phyloP scores from a whole-genome alignment of 2,329 filamentous ascomycete genomes.

The Xylaria hypoxylon region DNA sequence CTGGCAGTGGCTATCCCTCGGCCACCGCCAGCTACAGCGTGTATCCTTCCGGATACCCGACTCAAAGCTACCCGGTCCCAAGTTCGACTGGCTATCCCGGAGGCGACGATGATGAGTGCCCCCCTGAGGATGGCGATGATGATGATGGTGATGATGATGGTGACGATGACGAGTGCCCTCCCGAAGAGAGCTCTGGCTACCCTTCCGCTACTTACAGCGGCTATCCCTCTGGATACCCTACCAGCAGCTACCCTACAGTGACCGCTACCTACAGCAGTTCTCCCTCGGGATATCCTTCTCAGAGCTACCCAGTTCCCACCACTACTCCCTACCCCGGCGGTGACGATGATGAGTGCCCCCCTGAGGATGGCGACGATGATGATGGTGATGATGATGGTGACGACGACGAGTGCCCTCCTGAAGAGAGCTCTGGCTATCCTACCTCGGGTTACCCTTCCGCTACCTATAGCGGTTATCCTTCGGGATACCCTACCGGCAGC shows the following conservation, averaged over 20 bases:
- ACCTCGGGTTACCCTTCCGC: not conserved
- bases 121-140: conserved; percentile 11
- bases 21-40: conserved; percentile 34
- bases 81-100: conserved; percentile 34
- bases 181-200: conserved; percentile 4
- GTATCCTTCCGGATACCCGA: conserved; percentile 33
- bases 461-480: conserved; percentile 22
- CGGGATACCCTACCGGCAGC: conserved; percentile 10
- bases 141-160: conserved; percentile 28
- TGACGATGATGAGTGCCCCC: conserved; percentile 34
- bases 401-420: conserved; percentile 31
- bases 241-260: conserved; percentile 9
- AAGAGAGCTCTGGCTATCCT: conserved; percentile 24
- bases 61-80: conserved; percentile 30
- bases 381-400: conserved; percentile 29
- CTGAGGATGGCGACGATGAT: conserved; percentile 9
- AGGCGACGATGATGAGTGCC: conserved; percentile 32
- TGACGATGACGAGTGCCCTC: conserved; percentile 24
- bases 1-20: conserved; percentile 24
- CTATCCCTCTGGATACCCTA: conserved; percentile 20
- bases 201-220: conserved; percentile 23
- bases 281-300: conserved; percentile 31
- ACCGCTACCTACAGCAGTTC: conserved; percentile 27
- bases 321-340: conserved; percentile 16
- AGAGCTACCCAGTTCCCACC: conserved; percentile 34